A percentile compares a stretch with the other conserved stretches of the same genome.
Conservation (phyloP, 306 rosid species). For the Urtica urens region DNA sequence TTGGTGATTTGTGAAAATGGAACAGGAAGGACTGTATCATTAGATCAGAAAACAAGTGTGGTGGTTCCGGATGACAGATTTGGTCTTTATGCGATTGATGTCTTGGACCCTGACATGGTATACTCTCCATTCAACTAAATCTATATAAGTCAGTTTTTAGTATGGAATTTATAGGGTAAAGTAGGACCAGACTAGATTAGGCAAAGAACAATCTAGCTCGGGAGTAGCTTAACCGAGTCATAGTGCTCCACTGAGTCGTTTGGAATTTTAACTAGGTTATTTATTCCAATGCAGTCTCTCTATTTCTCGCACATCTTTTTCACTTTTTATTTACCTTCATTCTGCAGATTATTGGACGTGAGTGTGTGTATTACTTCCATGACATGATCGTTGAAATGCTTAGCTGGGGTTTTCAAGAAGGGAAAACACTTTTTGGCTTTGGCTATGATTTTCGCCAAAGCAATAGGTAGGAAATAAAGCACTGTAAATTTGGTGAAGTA, state of each 20-base stretch:
- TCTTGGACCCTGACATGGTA: conserved; percentile 94
- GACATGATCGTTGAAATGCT: conserved; percentile 82
- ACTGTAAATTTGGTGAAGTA: too few species aligned
- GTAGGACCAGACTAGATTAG: too few species aligned
- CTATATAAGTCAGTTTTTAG: too few species aligned
- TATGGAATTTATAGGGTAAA: too few species aligned
- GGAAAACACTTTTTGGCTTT: conserved; percentile 89
- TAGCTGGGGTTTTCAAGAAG: conserved; percentile 88
- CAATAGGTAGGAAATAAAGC: conserved; percentile 95
- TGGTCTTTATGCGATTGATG: conserved; percentile 75
- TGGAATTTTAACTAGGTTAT: too few species aligned
- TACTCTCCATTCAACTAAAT: not conserved
- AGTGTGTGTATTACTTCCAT: conserved; percentile 75
- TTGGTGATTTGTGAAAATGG: conserved; percentile 10
- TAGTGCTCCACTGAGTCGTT: too few species aligned
- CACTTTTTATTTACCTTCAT: not conserved
- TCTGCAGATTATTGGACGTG: conserved; percentile 70
- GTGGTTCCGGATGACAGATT: conserved; percentile 74
- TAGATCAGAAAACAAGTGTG: conserved; percentile 56
- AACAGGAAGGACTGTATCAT: conserved; percentile 61
- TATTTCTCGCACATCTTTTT: too few species aligned
- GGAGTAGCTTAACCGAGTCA: too few species aligned
- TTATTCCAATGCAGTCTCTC: too few species aligned
- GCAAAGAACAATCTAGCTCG: too few species aligned
- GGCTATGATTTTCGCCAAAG: conserved; percentile 99